Base-by-base conservation (phyloP, 768 basidiomycete species). In the Phanerochaete carnosa region DNA sequence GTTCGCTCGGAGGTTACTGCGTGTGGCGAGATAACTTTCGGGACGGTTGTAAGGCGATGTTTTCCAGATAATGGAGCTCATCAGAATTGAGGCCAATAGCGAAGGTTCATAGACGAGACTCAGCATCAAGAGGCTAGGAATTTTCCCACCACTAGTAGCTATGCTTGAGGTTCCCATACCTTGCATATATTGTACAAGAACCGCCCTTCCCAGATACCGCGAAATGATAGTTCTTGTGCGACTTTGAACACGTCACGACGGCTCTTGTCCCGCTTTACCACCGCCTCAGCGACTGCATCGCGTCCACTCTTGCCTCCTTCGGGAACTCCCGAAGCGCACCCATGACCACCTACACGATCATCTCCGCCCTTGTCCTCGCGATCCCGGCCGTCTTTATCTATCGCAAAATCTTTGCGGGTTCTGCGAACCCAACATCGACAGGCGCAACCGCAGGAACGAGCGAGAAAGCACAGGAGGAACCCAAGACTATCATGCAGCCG, bases 401-500 rank as follows among this genome's bases (percentile, higher is more conserved):
- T 51, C 69, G 64, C 49, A 35, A 58, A 62, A 43, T 56, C 49
- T 35, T 43, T 59, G 67, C 51, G 54, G 61, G 46, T 53, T 11
- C 26, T 25, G 58, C 57, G 60, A 28, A 51, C 6, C 60, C 47
- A 43, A 58, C 62, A 7, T 55, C 50, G 46, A 46, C 54, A 54
- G 12, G 60, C 55, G 60, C 23, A 45, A 55, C 54, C 55, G 52
- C 66, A 3, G 49, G 57, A 12, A 58, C 64, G 11, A 64, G 57
- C 37, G 64, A 69, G 53, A 68, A 69, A 57, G 66, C 71, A 55
- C 57, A 73, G 57, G 66, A 71, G 29, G 67, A 72, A 29, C 72
- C 76, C 12, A 88, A 83, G 72, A 79, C 83, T 26, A 83, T 92
- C 71, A 92, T 92, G 90, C 88, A 90, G 69, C 69, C 89, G 9